phyloP scores from a whole-genome alignment of 2,329 filamentous ascomycete species.

The Pseudogymnoascus sp. region DNA sequence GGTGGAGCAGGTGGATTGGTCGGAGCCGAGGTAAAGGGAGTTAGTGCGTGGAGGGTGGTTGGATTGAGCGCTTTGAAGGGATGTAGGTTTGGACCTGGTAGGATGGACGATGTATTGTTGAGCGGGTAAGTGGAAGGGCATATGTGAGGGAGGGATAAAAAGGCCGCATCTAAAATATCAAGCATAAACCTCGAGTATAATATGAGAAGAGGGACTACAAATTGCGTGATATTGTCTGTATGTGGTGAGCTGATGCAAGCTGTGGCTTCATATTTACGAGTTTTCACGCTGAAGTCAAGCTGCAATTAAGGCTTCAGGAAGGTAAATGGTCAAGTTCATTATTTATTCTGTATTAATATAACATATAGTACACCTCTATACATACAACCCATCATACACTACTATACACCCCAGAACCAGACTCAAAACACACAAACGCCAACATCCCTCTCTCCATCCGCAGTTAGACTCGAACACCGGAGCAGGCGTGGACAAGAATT shows the following conservation, averaged over 20 bases:
- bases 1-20: constrained; percentile 95
- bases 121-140: background rate
- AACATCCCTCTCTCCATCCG: background rate
- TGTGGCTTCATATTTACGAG: background rate
- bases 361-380: background rate
- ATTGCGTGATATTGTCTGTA: background rate
- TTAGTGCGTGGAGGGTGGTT: background rate
- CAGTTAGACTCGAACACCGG: background rate
- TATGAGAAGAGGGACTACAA: background rate
- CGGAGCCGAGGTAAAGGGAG: constrained; percentile 50
- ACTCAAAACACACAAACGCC: background rate
- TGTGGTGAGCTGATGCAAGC: background rate
- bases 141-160: background rate
- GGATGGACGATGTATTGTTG: background rate
- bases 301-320: background rate
- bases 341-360: background rate
- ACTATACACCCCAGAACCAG: background rate
- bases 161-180: background rate
- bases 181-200: constrained; percentile 5
- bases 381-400: background rate
- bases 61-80: background rate
- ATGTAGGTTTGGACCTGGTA: background rate
- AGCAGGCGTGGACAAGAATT: background rate
- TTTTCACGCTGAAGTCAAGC: background rate
- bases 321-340: background rate